These are phyloP conservation scores for Syzygium malaccense DNA, from an alignment of 441 rosid species.

Conservation along the genomic window DNA sequence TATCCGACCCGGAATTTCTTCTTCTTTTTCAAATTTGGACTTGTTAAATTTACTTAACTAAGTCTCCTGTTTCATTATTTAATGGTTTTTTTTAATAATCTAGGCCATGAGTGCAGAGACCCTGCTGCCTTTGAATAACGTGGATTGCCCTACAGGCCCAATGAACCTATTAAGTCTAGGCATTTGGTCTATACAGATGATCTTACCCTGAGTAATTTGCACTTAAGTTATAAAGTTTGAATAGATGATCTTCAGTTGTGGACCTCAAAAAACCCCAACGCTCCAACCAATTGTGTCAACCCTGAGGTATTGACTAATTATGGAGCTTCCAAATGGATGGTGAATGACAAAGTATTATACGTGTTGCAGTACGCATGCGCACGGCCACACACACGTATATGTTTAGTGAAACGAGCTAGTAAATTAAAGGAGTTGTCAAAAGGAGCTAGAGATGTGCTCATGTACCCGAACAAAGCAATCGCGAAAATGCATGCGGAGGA, in stretches of 20 bases:
- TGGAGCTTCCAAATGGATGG: neutral
- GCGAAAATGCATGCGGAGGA: constrained; percentile 3
- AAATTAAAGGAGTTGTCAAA: neutral
- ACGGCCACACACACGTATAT: neutral
- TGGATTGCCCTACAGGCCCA: neutral
- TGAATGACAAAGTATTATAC: neutral
- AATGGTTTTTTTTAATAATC: neutral
- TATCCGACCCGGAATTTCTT: neutral
- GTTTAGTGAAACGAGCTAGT: neutral
- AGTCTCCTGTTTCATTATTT: neutral
- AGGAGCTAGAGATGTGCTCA: neutral
- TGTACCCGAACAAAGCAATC: constrained; percentile 5
- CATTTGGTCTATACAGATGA: neutral
- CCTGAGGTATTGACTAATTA: neutral
- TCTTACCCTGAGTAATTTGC: neutral
- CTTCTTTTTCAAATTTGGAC: neutral
- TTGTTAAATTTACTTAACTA: neutral
- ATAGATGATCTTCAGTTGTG: neutral
- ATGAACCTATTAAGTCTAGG: neutral
- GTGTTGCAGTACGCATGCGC: neutral
- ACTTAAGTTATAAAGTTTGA: neutral
- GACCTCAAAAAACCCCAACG: neutral
- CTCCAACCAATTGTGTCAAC: neutral
- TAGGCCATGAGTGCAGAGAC: neutral
- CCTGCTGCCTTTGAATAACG: neutral